A percentile compares a stretch with the other conserved stretches of the same genome.
phyloP scores from a whole-genome alignment of 257 asterid genomes.

The Cordia subcordata region DNA sequence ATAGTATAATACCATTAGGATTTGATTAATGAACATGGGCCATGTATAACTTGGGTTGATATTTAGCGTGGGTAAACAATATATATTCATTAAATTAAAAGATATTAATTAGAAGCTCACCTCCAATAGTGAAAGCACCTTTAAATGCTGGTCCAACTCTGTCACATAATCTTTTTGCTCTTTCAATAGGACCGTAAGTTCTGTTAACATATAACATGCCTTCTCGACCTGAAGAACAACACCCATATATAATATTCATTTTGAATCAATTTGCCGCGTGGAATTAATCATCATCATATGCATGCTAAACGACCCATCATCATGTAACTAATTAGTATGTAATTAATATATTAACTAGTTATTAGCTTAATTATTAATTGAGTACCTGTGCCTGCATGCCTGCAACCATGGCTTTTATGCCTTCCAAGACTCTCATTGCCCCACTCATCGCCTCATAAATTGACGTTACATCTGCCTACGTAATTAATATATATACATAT shows the following conservation, averaged over 20 bases:
- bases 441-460: slow-evolving; percentile 37
- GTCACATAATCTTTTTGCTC: slow-evolving; percentile 35
- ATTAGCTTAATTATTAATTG: too few relatives aligned
- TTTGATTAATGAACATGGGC: too few relatives aligned
- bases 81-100: too few relatives aligned
- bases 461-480: slow-evolving; percentile 36
- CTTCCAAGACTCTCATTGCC: slow-evolving; percentile 39
- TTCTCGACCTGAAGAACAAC: slow-evolving; percentile 41
- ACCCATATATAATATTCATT: background rate
- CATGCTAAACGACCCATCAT: too few relatives aligned
- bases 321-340: too few relatives aligned
- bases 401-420: slow-evolving; percentile 29
- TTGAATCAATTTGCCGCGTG: too few relatives aligned
- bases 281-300: too few relatives aligned
- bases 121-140: slow-evolving; percentile 29
- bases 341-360: too few relatives aligned
- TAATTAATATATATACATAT: too few relatives aligned
- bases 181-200: slow-evolving; percentile 44
- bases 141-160: slow-evolving; percentile 35
- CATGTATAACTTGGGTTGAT: too few relatives aligned
- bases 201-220: slow-evolving; percentile 48
- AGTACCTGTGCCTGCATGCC: slow-evolving; percentile 42
- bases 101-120: slow-evolving; percentile 24
- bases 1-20: too few relatives aligned
- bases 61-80: too few relatives aligned